phyloP scores from a whole-genome alignment of 2,329 filamentous ascomycete genomes.

The Talaromyces sp. region DNA sequence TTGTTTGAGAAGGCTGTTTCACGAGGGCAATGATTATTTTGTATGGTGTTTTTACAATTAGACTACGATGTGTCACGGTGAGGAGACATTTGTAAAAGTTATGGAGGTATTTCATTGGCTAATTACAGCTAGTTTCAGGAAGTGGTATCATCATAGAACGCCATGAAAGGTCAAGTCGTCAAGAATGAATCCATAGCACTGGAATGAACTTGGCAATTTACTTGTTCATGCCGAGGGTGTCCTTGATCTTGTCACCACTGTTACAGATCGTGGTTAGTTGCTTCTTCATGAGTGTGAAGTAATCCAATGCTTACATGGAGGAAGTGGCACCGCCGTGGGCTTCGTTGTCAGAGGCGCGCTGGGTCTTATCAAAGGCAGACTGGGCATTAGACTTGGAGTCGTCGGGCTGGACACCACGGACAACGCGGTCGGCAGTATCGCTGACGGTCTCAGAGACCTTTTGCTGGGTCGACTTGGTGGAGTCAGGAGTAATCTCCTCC shows the following conservation, averaged over 20 bases:
- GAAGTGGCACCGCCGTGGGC: conserved; percentile 32
- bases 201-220: conserved; percentile 16
- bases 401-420: conserved; percentile 49
- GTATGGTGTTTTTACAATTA: background rate
- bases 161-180: conserved; percentile 7
- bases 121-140: background rate
- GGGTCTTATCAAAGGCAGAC: conserved; percentile 45
- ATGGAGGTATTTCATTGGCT: background rate
- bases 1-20: conserved; percentile 67
- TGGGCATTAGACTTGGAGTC: conserved; percentile 51
- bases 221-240: conserved; percentile 33
- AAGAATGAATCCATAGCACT: background rate
- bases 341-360: conserved; percentile 40
- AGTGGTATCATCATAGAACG: conserved; percentile 11
- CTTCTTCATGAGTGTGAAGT: background rate
- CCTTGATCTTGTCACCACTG: conserved; percentile 42
- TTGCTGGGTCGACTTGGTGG: conserved; percentile 56
- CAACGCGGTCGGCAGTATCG: conserved; percentile 50
- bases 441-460: conserved; percentile 55
- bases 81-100: background rate
- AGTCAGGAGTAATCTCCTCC: conserved; percentile 55
- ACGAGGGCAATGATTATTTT: background rate
- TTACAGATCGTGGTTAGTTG: conserved; percentile 9
- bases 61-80: background rate
- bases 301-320: conserved; percentile 35